phyloP scores from a whole-genome alignment of 768 basidiomycete species.

The Kondoa subrosea region DNA sequence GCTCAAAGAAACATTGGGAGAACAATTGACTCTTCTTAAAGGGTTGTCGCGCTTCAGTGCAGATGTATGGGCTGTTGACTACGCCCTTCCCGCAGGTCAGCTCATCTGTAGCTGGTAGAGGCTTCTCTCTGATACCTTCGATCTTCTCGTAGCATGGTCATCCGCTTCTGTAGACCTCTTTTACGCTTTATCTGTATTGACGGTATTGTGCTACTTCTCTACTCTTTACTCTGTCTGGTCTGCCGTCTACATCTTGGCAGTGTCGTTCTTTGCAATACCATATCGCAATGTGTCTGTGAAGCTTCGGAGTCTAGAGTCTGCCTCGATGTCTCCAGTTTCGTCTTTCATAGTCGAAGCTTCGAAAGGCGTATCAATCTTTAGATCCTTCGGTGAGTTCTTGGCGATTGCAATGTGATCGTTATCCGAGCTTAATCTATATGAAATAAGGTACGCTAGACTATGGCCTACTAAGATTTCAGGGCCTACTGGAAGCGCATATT shows the following conservation, averaged over 20 bases:
- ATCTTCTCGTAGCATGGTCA: neutral
- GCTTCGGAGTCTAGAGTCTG: neutral
- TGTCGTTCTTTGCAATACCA: neutral
- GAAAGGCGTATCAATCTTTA: slow-evolving; percentile 30
- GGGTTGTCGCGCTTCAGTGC: too few species aligned
- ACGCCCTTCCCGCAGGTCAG: neutral
- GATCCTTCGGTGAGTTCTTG: neutral
- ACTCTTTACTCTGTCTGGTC: neutral
- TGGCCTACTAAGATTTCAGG: too few species aligned
- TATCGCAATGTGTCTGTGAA: neutral
- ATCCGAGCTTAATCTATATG: too few species aligned
- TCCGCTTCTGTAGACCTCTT: too few species aligned
- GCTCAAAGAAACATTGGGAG: too few species aligned
- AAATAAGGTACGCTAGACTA: neutral
- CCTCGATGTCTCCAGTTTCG: slow-evolving; percentile 38
- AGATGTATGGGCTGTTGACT: too few species aligned
- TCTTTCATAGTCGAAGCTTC: slow-evolving; percentile 5
- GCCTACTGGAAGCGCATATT: too few species aligned
- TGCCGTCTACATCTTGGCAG: neutral
- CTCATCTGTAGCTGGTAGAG: neutral
- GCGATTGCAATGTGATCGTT: neutral
- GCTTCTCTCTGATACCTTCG: neutral
- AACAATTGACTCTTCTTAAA: too few species aligned
- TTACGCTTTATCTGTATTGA: neutral
- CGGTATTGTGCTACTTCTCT: neutral